Base-by-base conservation (phyloP, 352 stramenopile genomes). In the Detonula confervacea region DNA sequence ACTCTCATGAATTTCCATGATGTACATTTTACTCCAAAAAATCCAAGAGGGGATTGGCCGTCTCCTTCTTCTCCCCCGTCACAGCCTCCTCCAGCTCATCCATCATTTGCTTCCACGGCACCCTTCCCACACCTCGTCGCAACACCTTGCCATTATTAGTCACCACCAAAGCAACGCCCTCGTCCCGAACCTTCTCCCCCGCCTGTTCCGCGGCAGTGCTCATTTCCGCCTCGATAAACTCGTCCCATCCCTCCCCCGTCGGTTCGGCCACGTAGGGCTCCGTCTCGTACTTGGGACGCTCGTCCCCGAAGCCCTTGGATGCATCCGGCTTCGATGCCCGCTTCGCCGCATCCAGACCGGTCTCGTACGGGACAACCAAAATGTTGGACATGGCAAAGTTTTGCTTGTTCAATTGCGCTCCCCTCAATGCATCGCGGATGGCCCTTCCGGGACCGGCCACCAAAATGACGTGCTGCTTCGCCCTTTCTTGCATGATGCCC, bases 341-440 rank as follows among this genome's bases (percentile, higher is more conserved):
- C 16, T 87, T 77, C 6, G 60, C 59, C 14, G 56, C 57, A 62
- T 77, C 66, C 2, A 70, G n/a, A 51, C 82, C 81, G 12, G 78
- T 91, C 42, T 93, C 87, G 51, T 91, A 93, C 0, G 87, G 87
- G 18, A 93, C 78, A 0, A 93, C 77, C 7, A 93, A 59, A 3
- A 93, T 81, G 63, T 93, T 90, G n/a, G 76, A 89, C 71, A 91
- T 83, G 5, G 85, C 80, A 82, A 93, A 91, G 29, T 91, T 88
- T 67, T 89, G 84, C 66, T 91, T 92, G n/a, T 91, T 67, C 20
- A 93, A 69, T 64, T 90, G 90, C 42, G 87, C 87, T 59, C 84
- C 84, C 47, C 90, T 70, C 20, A 93, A 72, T 9, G 87, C 85
- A 82, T 93, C 85, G 22, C 70, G 66, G 55, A 87, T 83, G 18